Percentiles rank a stretch among this genome's conserved stretches.
Conservation (phyloP, 495 filamentous ascomycete genomes). For the Penicillium atrosanguineum region DNA sequence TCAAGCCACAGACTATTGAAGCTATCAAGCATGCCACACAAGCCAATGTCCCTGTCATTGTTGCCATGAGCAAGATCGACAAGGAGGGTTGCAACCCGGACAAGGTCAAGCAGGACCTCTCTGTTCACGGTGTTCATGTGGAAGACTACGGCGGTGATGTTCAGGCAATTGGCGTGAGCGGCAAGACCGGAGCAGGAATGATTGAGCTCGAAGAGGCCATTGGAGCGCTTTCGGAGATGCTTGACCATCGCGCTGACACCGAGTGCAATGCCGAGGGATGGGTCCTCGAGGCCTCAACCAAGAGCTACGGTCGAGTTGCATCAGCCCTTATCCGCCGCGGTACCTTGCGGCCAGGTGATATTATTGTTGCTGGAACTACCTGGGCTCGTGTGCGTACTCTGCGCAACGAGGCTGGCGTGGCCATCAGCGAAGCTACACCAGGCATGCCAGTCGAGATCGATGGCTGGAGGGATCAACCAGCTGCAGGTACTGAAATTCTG, state of each 20-base stretch:
- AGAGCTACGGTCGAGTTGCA: slow-evolving; percentile 80
- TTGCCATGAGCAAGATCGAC: slow-evolving; percentile 98
- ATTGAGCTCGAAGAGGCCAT: slow-evolving; percentile 87
- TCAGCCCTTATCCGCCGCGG: slow-evolving; percentile 87
- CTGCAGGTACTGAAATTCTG: slow-evolving; percentile 84
- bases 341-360: slow-evolving; percentile 76
- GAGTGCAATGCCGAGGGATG: slow-evolving; percentile 84
- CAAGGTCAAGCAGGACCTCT: slow-evolving; percentile 82
- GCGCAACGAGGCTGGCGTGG: slow-evolving; percentile 77
- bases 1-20: slow-evolving; percentile 96
- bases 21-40: slow-evolving; percentile 89
- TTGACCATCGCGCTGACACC: slow-evolving; percentile 81
- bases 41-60: slow-evolving; percentile 93
- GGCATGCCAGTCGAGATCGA: slow-evolving; percentile 89
- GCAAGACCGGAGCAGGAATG: slow-evolving; percentile 93
- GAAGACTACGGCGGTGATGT: slow-evolving; percentile 96
- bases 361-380: slow-evolving; percentile 81
- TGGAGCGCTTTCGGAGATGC: slow-evolving; percentile 76
- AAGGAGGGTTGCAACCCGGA: slow-evolving; percentile 77
- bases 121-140: slow-evolving; percentile 80
- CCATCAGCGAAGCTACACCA: slow-evolving; percentile 72
- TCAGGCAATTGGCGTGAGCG: slow-evolving; percentile 85
- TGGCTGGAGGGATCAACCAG: slow-evolving; percentile 89
- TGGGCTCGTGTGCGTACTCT: slow-evolving; percentile 82
- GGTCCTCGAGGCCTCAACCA: slow-evolving; percentile 91